phyloP scores from a whole-genome alignment of 805 yeast genomes.

The Metschnikowia hibisci region DNA sequence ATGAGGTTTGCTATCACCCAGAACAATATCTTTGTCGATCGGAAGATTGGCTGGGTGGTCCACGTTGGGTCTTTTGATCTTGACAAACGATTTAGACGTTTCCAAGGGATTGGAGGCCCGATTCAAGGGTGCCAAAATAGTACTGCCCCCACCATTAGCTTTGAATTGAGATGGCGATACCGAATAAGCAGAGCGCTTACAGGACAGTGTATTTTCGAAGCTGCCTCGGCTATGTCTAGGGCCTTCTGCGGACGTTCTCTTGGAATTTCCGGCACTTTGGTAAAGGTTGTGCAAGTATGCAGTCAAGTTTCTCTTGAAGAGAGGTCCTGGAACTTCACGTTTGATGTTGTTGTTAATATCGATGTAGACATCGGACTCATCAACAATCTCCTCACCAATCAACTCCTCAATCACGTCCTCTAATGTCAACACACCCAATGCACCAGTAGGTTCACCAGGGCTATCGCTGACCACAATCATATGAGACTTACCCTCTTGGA shows the following conservation, averaged over 20 bases:
- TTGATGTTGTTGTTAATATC: slow-evolving; percentile 88
- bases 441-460: slow-evolving; percentile 83
- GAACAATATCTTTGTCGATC: slow-evolving; percentile 13
- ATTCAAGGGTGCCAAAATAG: slow-evolving; percentile 33
- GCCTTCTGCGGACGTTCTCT: slow-evolving; percentile 40
- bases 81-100: slow-evolving; percentile 61
- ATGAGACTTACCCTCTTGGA: slow-evolving; percentile 97
- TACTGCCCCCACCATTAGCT: slow-evolving; percentile 9
- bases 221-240: slow-evolving; percentile 5
- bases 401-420: slow-evolving; percentile 98
- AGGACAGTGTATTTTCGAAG: slow-evolving; percentile 1
- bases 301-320: slow-evolving; percentile 64
- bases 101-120: slow-evolving; percentile 68
- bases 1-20: slow-evolving; percentile 10
- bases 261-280: slow-evolving; percentile 30
- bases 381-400: slow-evolving; percentile 96
- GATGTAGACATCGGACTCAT: slow-evolving; percentile 89
- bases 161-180: slow-evolving; percentile 14
- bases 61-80: slow-evolving; percentile 54
- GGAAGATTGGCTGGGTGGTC: slow-evolving; percentile 10
- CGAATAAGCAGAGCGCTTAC: slow-evolving; percentile 9
- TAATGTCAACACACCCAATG: slow-evolving; percentile 84
- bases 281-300: slow-evolving; percentile 64
- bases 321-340: slow-evolving; percentile 71
- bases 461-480: slow-evolving; percentile 87